Percentiles rank a stretch among this genome's conserved stretches.
Conservation (phyloP, 257 asterid genomes). For the Solanum medicagineum region DNA sequence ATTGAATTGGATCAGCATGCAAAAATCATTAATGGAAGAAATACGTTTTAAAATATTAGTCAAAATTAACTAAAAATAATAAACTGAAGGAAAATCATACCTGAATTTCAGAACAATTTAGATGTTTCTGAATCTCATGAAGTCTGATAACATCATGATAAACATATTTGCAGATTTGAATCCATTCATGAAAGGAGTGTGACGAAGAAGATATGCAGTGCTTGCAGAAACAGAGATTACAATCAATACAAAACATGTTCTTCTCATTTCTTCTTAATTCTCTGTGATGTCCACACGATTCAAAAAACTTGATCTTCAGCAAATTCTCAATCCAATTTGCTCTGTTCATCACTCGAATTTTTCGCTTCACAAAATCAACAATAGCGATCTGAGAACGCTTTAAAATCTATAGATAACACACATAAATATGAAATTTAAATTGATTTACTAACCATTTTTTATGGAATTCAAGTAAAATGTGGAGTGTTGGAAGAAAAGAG, state of each 20-base stretch:
- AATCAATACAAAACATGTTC: slow-evolving; percentile 65
- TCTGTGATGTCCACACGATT: slow-evolving; percentile 33
- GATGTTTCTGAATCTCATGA: slow-evolving; percentile 45
- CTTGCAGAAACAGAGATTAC: slow-evolving; percentile 41
- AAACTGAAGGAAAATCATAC: slow-evolving; percentile 7
- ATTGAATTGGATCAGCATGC: neutral
- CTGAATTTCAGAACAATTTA: slow-evolving; percentile 60
- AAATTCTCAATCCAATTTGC: slow-evolving; percentile 40
- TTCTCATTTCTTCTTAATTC: slow-evolving; percentile 45
- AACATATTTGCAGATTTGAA: slow-evolving; percentile 70
- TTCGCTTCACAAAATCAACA: neutral
- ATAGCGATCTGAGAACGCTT: neutral
- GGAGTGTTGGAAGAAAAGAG: neutral
- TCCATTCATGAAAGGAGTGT: slow-evolving; percentile 32
- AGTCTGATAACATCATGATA: slow-evolving; percentile 69
- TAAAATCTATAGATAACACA: neutral
- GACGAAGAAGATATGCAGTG: slow-evolving; percentile 35
- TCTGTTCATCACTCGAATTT: slow-evolving; percentile 13
- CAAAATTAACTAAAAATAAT: neutral
- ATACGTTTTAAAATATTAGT: neutral
- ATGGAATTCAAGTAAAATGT: neutral
- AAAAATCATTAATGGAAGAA: neutral
- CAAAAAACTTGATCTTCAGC: slow-evolving; percentile 34
- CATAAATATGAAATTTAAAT: neutral
- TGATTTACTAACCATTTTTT: neutral